Evolutionary conservation across 768 basidiomycete genomes (phyloP), one percentile per base, ranked within the genome.

Genomic region (Suillus brevipes): DNA sequence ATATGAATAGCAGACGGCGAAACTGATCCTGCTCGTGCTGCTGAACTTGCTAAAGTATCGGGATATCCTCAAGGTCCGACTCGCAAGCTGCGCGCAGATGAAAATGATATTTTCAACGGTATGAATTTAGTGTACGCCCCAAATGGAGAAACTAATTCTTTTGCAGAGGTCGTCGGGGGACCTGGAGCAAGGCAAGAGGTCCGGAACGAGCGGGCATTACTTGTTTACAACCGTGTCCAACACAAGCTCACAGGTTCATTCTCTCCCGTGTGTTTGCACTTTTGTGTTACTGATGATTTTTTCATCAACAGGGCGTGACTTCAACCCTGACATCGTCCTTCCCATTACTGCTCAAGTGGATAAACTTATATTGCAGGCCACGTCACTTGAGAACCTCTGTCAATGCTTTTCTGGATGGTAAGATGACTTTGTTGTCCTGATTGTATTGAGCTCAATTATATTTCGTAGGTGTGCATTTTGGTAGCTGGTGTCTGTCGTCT

Each of bases 391-490:
- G 77, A 97, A 99, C 75, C 86, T 99, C 2, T 97, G 95, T 75
- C 96, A 97, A 75, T 95, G 94, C 72, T 97, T 97, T 82, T 92
- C 94, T 66, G 95, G 95, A 75, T 97, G 95, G 95, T 90, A 71
- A 61, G 86, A 75, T 25, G 9, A 34, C 42, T 36, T 18, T 34
- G 9, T 43, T 52, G 65, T 40, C 14, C 20, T 55, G 38, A 36
- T 34, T 61, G 7, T 13, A 2, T 28, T 52, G 37, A 37, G 62
- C 58, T 63, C 38, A 63, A 13, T 64, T 42, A 68, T 13, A 36
- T 60, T 66, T 47, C 45, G 18, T 65, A 85, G 84, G 84, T 91
- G 90, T 78, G 90, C 90, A 49, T 92, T 91, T 78, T 92, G 90
- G 90, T 92, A 78, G 25, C 7, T 18, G 5, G 23, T 31, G 1